These are phyloP conservation scores for Monilinia aucupariae DNA, from an alignment of 2,329 filamentous ascomycete species.

Conservation along the genomic window DNA sequence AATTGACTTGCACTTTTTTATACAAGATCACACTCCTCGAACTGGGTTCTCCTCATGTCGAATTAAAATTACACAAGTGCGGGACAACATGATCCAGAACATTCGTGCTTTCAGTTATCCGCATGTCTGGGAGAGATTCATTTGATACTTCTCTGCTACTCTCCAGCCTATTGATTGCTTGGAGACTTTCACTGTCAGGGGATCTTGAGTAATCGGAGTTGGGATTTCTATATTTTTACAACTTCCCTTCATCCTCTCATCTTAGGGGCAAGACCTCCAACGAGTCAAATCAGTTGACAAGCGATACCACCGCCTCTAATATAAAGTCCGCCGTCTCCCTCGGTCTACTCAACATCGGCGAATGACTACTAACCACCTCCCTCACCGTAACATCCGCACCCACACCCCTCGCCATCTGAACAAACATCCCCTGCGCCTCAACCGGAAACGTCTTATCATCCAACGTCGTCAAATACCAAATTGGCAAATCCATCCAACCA, in stretches of 20 bases:
- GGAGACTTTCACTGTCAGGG: no score
- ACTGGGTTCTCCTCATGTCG: no score
- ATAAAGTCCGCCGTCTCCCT: constrained; percentile 37
- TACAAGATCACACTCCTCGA: no score
- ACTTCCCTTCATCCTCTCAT: no score
- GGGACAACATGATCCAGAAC: no score
- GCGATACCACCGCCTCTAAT: constrained; percentile 36
- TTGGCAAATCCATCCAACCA: constrained; percentile 31
- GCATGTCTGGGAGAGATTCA: no score
- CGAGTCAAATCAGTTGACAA: constrained; percentile 18
- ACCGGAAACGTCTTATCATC: constrained; percentile 39
- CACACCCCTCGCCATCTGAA: constrained; percentile 37
- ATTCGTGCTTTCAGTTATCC: no score
- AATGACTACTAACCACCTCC: constrained; percentile 40
- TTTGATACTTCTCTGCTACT: no score
- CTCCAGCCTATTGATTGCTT: no score
- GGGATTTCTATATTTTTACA: background rate
- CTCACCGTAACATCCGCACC: constrained; percentile 35
- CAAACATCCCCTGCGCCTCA: constrained; percentile 35
- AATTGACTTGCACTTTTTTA: no score
- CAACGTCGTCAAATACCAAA: constrained; percentile 38
- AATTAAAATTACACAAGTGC: no score
- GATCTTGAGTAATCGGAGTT: background rate
- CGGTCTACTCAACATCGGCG: constrained; percentile 41
- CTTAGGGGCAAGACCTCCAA: background rate